These are phyloP conservation scores for Gloeostereum incarnatum DNA, from an alignment of 768 basidiomycete genomes.

Conservation along the genomic window DNA sequence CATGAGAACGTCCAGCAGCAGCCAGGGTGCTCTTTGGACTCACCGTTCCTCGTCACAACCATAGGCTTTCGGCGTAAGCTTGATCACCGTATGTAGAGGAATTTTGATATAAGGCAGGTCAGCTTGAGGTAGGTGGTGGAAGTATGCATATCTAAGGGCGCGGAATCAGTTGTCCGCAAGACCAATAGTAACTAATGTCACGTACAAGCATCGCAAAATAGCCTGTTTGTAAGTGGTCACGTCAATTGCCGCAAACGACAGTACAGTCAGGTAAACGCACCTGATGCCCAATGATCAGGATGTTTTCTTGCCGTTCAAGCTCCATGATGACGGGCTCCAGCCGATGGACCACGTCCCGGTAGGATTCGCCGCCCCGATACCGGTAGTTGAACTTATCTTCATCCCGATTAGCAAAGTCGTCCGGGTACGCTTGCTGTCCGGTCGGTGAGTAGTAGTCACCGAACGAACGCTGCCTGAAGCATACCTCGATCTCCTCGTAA, in stretches of 20 bases:
- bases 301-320: conserved; percentile 94
- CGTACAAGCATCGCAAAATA: conserved; percentile 72
- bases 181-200: conserved; percentile 7
- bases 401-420: conserved; percentile 96
- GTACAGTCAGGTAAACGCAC: conserved; percentile 18
- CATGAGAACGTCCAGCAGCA: conserved; percentile 3
- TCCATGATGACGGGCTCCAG: conserved; percentile 99
- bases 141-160: conserved; percentile 87
- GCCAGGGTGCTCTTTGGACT: conserved; percentile 7
- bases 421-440: conserved; percentile 81
- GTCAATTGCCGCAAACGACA: conserved; percentile 1
- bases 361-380: conserved; percentile 95
- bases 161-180: conserved; percentile 4
- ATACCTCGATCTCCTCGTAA: conserved; percentile 95
- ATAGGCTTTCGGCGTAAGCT: conserved; percentile 96
- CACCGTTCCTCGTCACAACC: conserved; percentile 96
- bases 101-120: conserved; percentile 98
- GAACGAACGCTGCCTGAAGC: conserved; percentile 5
- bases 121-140: conserved; percentile 83
- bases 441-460: background rate
- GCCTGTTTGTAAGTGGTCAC: conserved; percentile 31
- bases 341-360: conserved; percentile 91
- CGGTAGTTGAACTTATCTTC: conserved; percentile 99
- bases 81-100: conserved; percentile 94
- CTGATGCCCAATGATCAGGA: conserved; percentile 95